Evolutionary conservation across 495 filamentous ascomycete genomes (phyloP), one percentile per base, ranked within the genome.

Genomic region (Tuber microsphaerosporum): DNA sequence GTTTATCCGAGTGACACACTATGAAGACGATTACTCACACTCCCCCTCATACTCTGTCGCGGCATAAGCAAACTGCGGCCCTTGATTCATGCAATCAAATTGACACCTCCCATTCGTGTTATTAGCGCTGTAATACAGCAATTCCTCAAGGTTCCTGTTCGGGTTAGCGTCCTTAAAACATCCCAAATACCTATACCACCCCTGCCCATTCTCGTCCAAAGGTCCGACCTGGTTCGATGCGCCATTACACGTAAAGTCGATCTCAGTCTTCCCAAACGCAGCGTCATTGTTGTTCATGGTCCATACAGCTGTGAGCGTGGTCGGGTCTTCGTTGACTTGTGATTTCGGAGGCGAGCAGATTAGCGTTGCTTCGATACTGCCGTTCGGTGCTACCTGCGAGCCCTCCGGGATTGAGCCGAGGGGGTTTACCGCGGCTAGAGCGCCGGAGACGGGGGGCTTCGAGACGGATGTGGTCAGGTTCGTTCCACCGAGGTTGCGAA

Each of bases 401-500:
- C 85, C 85, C 72, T 86, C 85, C 1, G 83, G 83, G 71, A 82
- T 84, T 45, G 77, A 85, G 22, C 73, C 83, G 16, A 83, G 78
- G 0, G 81, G 79, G 71, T 86, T 86, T 10, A 79, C 76, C 2
- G 83, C 83, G 16, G 83, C 84, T n/a, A 86, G 80, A 3, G 85
- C 80, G 2, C 85, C 84, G 16, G 83, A 80, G n/a, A 85, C 77
- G 1, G 85, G 85, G 0, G 85, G 85, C 56, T 86, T 86, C 2
- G 85, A 86, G 26, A 86, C 81, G 26, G 85, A 85, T 19, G 85
- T 82, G 1, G 83, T 84, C 14, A 86, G 79, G 1, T 80, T 81
- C 7, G 79, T 78, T 8, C 79, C 80, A 31, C 85, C 85, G 31
- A 75, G 77, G 72, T 86, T 86, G 19, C 77, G 83, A 26, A 86